A percentile compares a stretch with the other conserved stretches of the same genome.
phyloP scores from a whole-genome alignment of 495 filamentous ascomycete species.

The Aspergillus leporis region DNA sequence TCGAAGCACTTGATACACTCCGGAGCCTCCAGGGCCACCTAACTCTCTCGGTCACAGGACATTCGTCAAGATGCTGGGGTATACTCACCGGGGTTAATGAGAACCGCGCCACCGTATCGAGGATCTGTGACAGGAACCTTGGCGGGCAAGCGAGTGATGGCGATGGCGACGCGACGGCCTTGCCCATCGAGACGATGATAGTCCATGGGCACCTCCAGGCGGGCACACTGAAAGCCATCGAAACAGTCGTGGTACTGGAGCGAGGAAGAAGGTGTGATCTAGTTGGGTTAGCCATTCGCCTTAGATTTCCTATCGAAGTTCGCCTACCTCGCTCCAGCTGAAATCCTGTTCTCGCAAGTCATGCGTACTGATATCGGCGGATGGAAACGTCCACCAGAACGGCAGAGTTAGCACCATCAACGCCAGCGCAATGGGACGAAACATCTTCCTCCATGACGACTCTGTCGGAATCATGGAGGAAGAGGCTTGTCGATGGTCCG shows the following conservation, averaged over 20 bases:
- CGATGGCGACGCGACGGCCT: slow-evolving; percentile 46
- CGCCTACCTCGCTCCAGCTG: slow-evolving; percentile 27
- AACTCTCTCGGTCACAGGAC: background rate
- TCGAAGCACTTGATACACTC: slow-evolving; percentile 38
- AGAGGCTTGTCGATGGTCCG: background rate
- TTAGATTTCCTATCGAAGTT: background rate
- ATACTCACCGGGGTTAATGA: slow-evolving; percentile 48
- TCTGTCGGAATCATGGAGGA: background rate
- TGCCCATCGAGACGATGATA: slow-evolving; percentile 43
- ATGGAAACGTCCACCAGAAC: slow-evolving; percentile 19
- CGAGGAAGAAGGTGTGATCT: slow-evolving; percentile 30
- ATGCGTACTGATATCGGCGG: background rate
- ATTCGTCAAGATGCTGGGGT: background rate
- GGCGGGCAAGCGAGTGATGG: slow-evolving; percentile 52
- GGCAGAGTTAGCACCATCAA: slow-evolving; percentile 12
- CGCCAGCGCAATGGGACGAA: slow-evolving; percentile 9
- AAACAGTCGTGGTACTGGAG: slow-evolving; percentile 43
- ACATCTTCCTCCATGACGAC: slow-evolving; percentile 4
- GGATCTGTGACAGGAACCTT: slow-evolving; percentile 44
- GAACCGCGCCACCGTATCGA: slow-evolving; percentile 46
- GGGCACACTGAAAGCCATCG: slow-evolving; percentile 52
- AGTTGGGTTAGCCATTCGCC: background rate
- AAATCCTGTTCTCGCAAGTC: slow-evolving; percentile 12
- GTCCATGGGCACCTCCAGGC: slow-evolving; percentile 59
- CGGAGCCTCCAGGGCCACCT: slow-evolving; percentile 56